Base-by-base conservation (phyloP, 352 stramenopile species). In the Blastocystis sp. region DNA sequence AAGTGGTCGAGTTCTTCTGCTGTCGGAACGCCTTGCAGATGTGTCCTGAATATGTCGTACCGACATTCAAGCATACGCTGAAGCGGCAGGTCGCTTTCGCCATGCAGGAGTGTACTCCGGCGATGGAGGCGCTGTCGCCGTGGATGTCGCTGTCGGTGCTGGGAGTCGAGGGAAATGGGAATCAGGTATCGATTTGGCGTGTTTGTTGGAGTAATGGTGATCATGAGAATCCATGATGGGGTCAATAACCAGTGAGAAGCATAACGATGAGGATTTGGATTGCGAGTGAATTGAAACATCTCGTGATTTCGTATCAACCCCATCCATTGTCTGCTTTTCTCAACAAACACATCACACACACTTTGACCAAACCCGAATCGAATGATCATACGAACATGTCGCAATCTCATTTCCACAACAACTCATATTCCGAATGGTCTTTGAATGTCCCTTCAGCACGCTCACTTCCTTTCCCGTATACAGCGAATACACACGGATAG, bases 401-500 rank as follows among this genome's bases (percentile, higher is more conserved):
- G 44, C 61, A 4, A 81, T 40, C 4, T 24, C 21, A 46, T 61
- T 44, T 4, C 27, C 24, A 4, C 29, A 14, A 42, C 56, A 81
- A 51, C 24, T 63, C 69, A 81, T 81, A 32, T 81, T 81, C 11
- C 69, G 69, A 21, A 81, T 51, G 16, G 48, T 54, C 32, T 65
- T 81, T 18, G 44, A 48, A 42, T 81, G 69, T 42, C 69, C 69
- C 16, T 81, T 81, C 34, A 81, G 36, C 4, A 63, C 27, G 18
- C 14, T 7, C n/a, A 81, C 69, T 65, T 81, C 69, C 34, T 81
- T 81, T 24, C 69, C 69, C 14, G 69, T 49, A n/a, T 81, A 81
- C 18, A 81, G 32, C 4, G 44, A 64, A 46, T 63, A 81, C 46
- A 81, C 69, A 38, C 42, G 69, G 11, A 81, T 48, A 18, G 48